Evolutionary conservation across 163 green algal species (phyloP), one percentile per base, ranked within the genome.

Genomic region (Scenedesmus sp.): DNA sequence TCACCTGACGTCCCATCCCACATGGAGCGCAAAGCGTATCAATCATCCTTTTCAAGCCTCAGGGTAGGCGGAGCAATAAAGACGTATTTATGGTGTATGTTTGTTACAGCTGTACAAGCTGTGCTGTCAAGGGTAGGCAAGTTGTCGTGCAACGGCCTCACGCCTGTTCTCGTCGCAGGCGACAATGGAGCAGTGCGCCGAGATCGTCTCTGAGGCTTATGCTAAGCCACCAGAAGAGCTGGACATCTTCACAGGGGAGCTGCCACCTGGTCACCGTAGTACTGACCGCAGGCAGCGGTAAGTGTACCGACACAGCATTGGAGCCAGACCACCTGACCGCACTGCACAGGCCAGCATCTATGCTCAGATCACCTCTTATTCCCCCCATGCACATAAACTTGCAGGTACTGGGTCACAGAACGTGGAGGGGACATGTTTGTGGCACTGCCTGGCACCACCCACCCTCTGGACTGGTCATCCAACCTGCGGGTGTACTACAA

Each of bases 311-410:
- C 72, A 81, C 33, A 42, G 6, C 72, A 49, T 20, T 76, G 65
- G 65, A 26, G 30, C 65, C 65, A 76, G 65, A 76, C 22, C 76
- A 33, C 40, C n/a, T n/a, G n/a, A n/a, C n/a, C n/a, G 7, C 43
- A 20, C 42, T 40, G 76, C 76, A 83, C 22, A 53, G 73, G 37
- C 35, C 37, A 18, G 33, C 73, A 10, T 20, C 1, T 16, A 51
- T 81, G 6, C 37, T 81, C n/a, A n/a, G n/a, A n/a, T n/a, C n/a
- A n/a, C n/a, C n/a, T n/a, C n/a, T n/a, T n/a, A n/a, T n/a, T n/a
- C n/a, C n/a, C n/a, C n/a, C n/a, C n/a, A n/a, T n/a, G 20, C 22
- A 59, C 10, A 3, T 30, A 10, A 5, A 53, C 96, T 96, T 83
- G 81, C 65, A 92, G 88, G 65, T 92, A 89, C 82, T 80, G 40